A percentile compares a stretch with the other conserved stretches of the same genome.
Evolutionary conservation across 768 basidiomycete genomes (phyloP).

Genomic region (Tephrocybe sp.): DNA sequence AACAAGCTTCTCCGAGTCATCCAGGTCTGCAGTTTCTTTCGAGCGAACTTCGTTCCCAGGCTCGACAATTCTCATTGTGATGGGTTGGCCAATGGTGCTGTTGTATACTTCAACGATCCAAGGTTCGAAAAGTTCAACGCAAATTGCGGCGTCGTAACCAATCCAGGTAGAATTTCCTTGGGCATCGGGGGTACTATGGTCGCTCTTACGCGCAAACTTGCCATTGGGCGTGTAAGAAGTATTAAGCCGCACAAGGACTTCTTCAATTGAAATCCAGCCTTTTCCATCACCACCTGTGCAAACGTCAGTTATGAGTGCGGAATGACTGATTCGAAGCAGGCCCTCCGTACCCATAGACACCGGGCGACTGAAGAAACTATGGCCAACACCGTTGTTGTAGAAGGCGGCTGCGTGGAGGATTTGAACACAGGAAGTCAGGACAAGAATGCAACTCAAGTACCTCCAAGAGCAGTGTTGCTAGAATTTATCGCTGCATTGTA

Average conservation of each 20-base stretch:
- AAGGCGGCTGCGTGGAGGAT: constrained; percentile 26
- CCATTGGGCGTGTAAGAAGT: constrained; percentile 32
- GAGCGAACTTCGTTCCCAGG: constrained; percentile 27
- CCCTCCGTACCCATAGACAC: constrained; percentile 26
- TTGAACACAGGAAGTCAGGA: neutral
- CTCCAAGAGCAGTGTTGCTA: constrained; percentile 23
- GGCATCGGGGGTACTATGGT: constrained; percentile 19
- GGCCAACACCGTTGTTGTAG: constrained; percentile 30
- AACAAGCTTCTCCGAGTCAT: constrained; percentile 23
- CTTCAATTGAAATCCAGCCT: constrained; percentile 35
- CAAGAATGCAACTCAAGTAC: constrained; percentile 7
- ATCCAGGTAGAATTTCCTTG: constrained; percentile 30
- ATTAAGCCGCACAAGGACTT: constrained; percentile 35
- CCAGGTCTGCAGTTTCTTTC: constrained; percentile 10
- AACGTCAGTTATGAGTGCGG: neutral
- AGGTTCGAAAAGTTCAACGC: constrained; percentile 39
- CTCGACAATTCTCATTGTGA: constrained; percentile 29
- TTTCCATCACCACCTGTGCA: constrained; percentile 26
- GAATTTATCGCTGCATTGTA: constrained; percentile 23
- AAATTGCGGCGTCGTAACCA: constrained; percentile 40
- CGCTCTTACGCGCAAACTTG: constrained; percentile 23
- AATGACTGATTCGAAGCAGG: neutral
- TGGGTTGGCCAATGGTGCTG: constrained; percentile 30
- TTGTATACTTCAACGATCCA: constrained; percentile 41
- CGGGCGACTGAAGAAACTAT: constrained; percentile 25